Conservation (phyloP, 345 rosid species). For the Acer yangbiense region DNA sequence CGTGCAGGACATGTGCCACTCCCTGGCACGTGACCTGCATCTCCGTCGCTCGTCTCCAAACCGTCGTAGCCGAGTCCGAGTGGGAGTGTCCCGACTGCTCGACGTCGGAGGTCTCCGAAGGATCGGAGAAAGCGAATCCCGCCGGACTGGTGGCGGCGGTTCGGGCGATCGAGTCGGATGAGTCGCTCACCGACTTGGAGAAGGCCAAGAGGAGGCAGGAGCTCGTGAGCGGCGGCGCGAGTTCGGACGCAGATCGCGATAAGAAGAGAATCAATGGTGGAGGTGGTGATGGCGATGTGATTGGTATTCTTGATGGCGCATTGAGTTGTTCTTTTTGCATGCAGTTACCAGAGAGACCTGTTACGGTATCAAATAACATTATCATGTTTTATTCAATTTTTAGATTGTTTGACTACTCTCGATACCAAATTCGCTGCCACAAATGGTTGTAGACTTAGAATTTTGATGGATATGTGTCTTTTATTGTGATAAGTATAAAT, state of each 20-base stretch:
- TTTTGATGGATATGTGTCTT: neutral
- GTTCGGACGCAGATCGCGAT: neutral
- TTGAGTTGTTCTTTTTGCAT: conserved; percentile 34
- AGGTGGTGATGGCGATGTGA: conserved; percentile 1
- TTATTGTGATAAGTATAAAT: neutral
- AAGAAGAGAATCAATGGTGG: neutral
- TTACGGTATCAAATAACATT: conserved; percentile 19
- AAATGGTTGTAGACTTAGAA: neutral
- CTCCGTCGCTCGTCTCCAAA: conserved; percentile 9
- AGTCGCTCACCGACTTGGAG: conserved; percentile 20
- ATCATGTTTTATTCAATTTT: neutral
- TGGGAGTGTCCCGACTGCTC: conserved; percentile 41
- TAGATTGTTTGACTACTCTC: no score
- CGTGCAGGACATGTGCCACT: conserved; percentile 31
- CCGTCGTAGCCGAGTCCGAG: conserved; percentile 21
- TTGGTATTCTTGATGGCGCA: conserved; percentile 19
- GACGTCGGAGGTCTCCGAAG: neutral
- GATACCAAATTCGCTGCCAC: neutral
- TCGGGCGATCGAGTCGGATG: conserved; percentile 30
- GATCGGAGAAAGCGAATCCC: neutral
- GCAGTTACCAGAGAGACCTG: conserved; percentile 37
- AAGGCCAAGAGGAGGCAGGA: conserved; percentile 30
- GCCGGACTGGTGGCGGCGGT: conserved; percentile 25
- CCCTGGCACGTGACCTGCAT: conserved; percentile 36
- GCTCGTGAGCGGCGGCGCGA: conserved; percentile 17